These are phyloP conservation scores for Phytophthora litchii DNA, from an alignment of 352 stramenopile genomes.

Conservation along the genomic window DNA sequence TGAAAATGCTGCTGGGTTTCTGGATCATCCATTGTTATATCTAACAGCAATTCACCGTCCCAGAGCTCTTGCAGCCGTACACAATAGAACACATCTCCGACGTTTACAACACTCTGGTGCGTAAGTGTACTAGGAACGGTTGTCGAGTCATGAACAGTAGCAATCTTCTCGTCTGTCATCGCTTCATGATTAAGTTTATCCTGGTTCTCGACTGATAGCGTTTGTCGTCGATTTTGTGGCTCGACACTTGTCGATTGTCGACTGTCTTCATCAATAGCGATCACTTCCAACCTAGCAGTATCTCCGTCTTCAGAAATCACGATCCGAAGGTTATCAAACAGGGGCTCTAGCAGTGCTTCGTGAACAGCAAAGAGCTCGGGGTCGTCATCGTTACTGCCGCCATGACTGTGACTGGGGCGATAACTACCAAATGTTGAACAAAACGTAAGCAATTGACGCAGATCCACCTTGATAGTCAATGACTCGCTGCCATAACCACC, in stretches of 20 bases:
- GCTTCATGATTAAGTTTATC: not conserved
- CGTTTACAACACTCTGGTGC: conserved; percentile 56
- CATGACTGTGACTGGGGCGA: conserved; percentile 51
- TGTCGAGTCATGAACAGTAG: not conserved
- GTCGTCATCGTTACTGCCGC: conserved; percentile 12
- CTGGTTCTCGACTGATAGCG: conserved; percentile 14
- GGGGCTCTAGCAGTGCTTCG: conserved; percentile 50
- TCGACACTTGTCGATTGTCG: conserved; percentile 7
- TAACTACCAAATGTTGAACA: conserved; percentile 55
- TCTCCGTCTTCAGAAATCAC: conserved; percentile 2
- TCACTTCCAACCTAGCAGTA: conserved; percentile 18
- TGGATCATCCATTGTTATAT: conserved; percentile 61
- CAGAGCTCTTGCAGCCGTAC: conserved; percentile 64
- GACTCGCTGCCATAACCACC: conserved; percentile 13
- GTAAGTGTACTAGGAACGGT: conserved; percentile 44
- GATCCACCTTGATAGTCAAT: conserved; percentile 40
- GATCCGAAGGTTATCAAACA: conserved; percentile 42
- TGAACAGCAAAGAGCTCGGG: conserved; percentile 56
- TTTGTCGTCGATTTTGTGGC: conserved; percentile 2
- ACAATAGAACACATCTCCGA: conserved; percentile 58
- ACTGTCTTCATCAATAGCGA: conserved; percentile 7
- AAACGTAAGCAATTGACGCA: conserved; percentile 38
- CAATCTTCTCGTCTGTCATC: not conserved
- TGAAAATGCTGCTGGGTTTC: conserved; percentile 47
- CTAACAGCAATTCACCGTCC: conserved; percentile 66